These are phyloP conservation scores for Umbilicaria muhlenbergii DNA, from an alignment of 495 filamentous ascomycete genomes.

Conservation along the genomic window DNA sequence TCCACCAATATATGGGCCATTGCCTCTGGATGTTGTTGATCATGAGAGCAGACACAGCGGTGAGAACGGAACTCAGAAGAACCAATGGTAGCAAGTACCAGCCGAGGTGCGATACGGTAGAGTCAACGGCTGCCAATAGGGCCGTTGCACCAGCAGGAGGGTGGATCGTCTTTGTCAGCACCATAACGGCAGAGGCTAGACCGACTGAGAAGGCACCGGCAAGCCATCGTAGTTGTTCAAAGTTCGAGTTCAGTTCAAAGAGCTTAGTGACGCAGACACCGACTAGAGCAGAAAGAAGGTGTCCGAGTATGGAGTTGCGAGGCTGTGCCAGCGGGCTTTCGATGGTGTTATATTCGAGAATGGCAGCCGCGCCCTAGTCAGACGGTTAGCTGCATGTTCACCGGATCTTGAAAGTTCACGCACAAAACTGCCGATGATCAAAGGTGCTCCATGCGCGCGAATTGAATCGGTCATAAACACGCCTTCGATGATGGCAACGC, in stretches of 20 bases:
- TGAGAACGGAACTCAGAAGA: constrained; percentile 45
- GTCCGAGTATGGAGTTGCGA: constrained; percentile 58
- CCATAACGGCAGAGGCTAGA: constrained; percentile 54
- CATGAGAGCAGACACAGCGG: constrained; percentile 48
- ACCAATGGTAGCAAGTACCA: constrained; percentile 62
- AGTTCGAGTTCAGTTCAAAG: constrained; percentile 39
- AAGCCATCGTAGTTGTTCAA: constrained; percentile 41
- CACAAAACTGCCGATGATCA: constrained; percentile 10
- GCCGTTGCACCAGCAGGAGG: constrained; percentile 85
- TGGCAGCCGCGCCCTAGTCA: constrained; percentile 56
- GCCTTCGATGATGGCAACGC: constrained; percentile 30
- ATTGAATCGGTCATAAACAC: constrained; percentile 15
- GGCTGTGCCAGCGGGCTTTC: constrained; percentile 78
- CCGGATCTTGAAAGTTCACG: neutral
- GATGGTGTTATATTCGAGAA: constrained; percentile 57
- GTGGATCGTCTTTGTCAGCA: constrained; percentile 62
- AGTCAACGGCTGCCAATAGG: constrained; percentile 53
- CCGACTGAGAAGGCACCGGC: constrained; percentile 57
- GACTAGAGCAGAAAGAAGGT: constrained; percentile 48
- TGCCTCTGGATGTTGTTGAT: constrained; percentile 64
- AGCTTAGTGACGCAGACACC: constrained; percentile 58
- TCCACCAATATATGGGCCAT: constrained; percentile 63
- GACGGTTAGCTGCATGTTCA: neutral
- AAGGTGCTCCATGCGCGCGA: constrained; percentile 2
- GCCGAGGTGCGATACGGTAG: constrained; percentile 39